Conservation (phyloP, 331 rosid species). For the Saraca asoca region DNA sequence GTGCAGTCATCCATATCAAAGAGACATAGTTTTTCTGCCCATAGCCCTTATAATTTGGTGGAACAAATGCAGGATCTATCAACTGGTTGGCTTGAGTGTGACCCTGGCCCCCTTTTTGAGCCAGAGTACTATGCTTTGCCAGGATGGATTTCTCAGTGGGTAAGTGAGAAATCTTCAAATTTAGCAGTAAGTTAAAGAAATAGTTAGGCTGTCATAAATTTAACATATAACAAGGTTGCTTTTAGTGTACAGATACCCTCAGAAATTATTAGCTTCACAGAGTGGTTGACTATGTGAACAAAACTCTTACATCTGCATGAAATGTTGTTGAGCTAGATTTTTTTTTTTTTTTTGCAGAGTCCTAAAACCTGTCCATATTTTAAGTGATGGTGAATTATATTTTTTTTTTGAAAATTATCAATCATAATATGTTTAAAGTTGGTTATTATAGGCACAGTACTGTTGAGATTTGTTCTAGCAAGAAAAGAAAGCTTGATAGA, state of each 20-base stretch:
- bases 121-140: slow-evolving; percentile 66
- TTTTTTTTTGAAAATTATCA: background rate
- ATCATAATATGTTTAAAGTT: background rate
- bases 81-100: slow-evolving; percentile 90
- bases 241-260: background rate
- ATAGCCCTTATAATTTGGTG: slow-evolving; percentile 31
- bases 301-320: background rate
- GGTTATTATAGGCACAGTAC: background rate
- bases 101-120: slow-evolving; percentile 83
- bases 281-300: background rate
- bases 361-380: background rate
- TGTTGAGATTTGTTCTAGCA: background rate
- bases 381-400: background rate
- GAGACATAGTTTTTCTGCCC: slow-evolving; percentile 2
- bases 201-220: background rate
- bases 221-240: background rate
- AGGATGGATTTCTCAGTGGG: slow-evolving; percentile 65
- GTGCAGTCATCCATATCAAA: slow-evolving; percentile 11
- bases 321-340: background rate
- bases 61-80: slow-evolving; percentile 76
- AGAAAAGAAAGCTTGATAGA: background rate
- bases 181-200: slow-evolving; percentile 4
- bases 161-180: slow-evolving; percentile 42
- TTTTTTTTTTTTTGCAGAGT: too few species aligned
- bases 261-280: background rate